A percentile compares a stretch with the other conserved stretches of the same genome.
Conservation (phyloP, 257 asterid species). For the Nicotiana obtusifolia region DNA sequence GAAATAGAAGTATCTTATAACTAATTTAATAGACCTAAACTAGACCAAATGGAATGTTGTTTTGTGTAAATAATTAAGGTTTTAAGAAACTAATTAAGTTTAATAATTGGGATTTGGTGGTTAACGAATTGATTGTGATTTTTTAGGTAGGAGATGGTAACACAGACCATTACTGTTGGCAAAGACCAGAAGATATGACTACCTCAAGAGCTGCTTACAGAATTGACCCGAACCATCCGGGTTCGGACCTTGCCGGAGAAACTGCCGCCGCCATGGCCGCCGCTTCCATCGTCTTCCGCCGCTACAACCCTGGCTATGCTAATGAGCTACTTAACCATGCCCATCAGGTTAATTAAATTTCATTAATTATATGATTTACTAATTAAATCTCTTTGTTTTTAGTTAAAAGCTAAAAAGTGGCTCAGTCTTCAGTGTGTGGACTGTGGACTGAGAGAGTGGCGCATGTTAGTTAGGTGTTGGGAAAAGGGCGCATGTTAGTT, state of each 20-base stretch:
- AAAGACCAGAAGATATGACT: constrained; percentile 94
- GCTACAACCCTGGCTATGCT: constrained; percentile 54
- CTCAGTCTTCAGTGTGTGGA: not conserved
- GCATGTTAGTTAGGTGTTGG: constrained; percentile 9
- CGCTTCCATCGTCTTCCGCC: constrained; percentile 81
- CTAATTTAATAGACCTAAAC: not conserved
- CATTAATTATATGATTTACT: not conserved
- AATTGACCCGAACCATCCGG: constrained; percentile 72
- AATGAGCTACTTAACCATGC: constrained; percentile 76
- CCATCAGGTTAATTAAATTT: constrained; percentile 41
- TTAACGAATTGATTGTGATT: not conserved
- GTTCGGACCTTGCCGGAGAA: constrained; percentile 95
- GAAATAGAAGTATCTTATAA: not conserved
- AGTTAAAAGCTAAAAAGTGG: not conserved
- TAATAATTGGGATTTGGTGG: constrained; percentile 10
- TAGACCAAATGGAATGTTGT: not conserved
- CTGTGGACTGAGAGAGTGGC: not conserved
- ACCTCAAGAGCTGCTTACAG: constrained; percentile 76
- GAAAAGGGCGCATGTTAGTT: constrained; percentile 16
- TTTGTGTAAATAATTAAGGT: not conserved
- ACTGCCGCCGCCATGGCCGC: constrained; percentile 99
- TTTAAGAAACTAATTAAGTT: not conserved
- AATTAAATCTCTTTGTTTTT: not conserved
- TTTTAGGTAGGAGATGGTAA: constrained; percentile 87
- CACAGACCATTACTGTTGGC: constrained; percentile 95